A percentile compares a stretch with the other conserved stretches of the same genome.
phyloP scores from a whole-genome alignment of 2,329 filamentous ascomycete genomes.

The Trichoderma asperellum region DNA sequence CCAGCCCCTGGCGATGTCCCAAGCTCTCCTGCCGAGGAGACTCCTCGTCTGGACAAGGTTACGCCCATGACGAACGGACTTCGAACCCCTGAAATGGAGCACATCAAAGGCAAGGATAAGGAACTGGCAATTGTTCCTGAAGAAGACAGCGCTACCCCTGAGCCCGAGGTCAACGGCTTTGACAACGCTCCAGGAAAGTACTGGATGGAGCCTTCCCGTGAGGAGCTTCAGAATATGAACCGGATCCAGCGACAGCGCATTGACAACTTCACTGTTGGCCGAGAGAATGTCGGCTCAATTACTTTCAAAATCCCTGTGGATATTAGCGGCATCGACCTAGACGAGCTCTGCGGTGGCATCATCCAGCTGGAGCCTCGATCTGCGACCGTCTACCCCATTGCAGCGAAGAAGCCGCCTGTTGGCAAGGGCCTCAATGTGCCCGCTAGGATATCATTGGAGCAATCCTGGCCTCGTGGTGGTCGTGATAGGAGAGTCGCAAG shows the following conservation, averaged over 20 bases:
- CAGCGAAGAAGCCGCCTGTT: constrained; percentile 75
- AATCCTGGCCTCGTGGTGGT: constrained; percentile 81
- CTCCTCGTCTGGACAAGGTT: constrained; percentile 59
- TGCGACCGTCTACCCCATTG: constrained; percentile 83
- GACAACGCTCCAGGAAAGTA: constrained; percentile 72
- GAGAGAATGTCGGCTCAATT: constrained; percentile 78
- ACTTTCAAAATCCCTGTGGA: constrained; percentile 83
- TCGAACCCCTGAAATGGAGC: constrained; percentile 67
- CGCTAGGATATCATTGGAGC: constrained; percentile 82
- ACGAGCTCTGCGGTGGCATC: constrained; percentile 77
- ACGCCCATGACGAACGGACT: constrained; percentile 41
- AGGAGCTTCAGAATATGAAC: constrained; percentile 79
- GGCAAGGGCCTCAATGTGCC: constrained; percentile 93
- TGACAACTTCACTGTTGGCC: constrained; percentile 77
- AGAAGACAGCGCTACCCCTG: constrained; percentile 53
- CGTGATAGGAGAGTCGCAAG: constrained; percentile 58
- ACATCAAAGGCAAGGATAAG: constrained; percentile 74
- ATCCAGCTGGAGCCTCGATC: constrained; percentile 77
- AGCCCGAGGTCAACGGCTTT: constrained; percentile 35
- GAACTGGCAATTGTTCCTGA: constrained; percentile 82
- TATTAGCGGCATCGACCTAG: constrained; percentile 75
- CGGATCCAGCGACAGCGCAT: constrained; percentile 77
- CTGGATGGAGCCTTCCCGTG: constrained; percentile 79
- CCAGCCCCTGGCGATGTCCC: constrained; percentile 42
- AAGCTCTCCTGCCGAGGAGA: constrained; percentile 42